phyloP scores from a whole-genome alignment of 2,329 filamentous ascomycete species.

The Chrysosporium keratinophilum region DNA sequence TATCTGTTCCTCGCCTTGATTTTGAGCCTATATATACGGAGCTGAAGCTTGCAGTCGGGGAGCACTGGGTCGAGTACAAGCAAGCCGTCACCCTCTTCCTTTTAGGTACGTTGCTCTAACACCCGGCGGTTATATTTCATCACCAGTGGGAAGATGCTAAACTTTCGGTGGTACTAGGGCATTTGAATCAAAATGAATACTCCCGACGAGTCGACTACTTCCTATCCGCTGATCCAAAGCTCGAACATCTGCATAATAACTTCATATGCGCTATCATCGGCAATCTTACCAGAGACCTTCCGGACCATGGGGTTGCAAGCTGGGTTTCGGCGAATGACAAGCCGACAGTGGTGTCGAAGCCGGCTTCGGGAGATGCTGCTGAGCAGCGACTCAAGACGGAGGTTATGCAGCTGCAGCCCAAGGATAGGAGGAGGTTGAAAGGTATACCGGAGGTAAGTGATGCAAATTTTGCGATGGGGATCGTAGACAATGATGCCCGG shows the following conservation, averaged over 20 bases:
- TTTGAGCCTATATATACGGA: conserved; percentile 53
- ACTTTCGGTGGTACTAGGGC: conserved; percentile 32
- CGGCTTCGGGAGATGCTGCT: conserved; percentile 48
- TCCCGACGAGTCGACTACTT: conserved; percentile 46
- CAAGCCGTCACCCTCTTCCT: conserved; percentile 48
- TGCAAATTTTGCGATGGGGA: not conserved
- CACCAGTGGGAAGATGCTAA: conserved; percentile 6
- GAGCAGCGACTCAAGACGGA: conserved; percentile 55
- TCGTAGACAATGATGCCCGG: not conserved
- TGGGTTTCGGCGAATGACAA: conserved; percentile 55
- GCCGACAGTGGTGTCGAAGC: conserved; percentile 40
- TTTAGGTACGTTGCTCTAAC: conserved; percentile 39
- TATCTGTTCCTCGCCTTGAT: conserved; percentile 51
- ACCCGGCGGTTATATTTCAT: too few relatives aligned
- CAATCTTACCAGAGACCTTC: conserved; percentile 50
- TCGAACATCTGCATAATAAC: conserved; percentile 52
- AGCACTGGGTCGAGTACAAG: conserved; percentile 53
- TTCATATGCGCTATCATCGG: conserved; percentile 49
- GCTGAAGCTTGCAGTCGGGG: conserved; percentile 49
- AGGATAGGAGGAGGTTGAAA: conserved; percentile 51
- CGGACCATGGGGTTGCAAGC: conserved; percentile 51
- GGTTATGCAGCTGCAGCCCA: conserved; percentile 51
- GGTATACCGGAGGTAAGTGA: conserved; percentile 40
- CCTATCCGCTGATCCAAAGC: conserved; percentile 43
- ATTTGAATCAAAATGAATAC: conserved; percentile 53